Percentiles rank a stretch among this genome's conserved stretches.
Evolutionary conservation across 257 asterid genomes (phyloP).

Genomic region (Ballota nigra): DNA sequence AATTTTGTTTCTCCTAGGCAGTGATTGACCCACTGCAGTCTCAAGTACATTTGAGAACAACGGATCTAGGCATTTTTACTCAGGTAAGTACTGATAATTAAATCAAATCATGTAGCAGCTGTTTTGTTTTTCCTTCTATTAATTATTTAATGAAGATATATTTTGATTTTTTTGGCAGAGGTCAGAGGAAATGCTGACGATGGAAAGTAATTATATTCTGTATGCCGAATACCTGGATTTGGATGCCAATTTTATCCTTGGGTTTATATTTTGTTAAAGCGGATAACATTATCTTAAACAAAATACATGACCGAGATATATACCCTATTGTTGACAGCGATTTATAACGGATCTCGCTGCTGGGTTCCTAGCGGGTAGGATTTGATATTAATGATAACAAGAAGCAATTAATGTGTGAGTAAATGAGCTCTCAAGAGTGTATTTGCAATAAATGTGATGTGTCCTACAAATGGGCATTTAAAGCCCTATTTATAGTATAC

Average conservation of each 20-base stretch:
- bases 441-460: no score
- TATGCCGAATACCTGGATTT: slow-evolving; percentile 20
- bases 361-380: no score
- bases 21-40: slow-evolving; percentile 12
- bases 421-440: no score
- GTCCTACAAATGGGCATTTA: no score
- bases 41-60: slow-evolving; percentile 11
- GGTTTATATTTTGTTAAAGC: no score
- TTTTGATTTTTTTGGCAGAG: slow-evolving; percentile 5
- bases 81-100: not conserved
- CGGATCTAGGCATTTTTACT: slow-evolving; percentile 28
- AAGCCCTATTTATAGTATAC: no score
- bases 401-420: no score
- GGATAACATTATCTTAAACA: no score
- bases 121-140: not conserved
- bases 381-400: no score
- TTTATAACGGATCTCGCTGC: no score
- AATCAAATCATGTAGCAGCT: slow-evolving; percentile 3
- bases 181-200: slow-evolving; percentile 32
- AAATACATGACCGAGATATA: no score
- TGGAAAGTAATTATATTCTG: slow-evolving; percentile 32
- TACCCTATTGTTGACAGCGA: no score
- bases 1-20: not conserved
- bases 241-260: not conserved
- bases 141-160: not conserved